Evolutionary conservation across 139 green algal species (phyloP), one percentile per base, ranked within the genome.

Genomic region (Coelastrella sp.): DNA sequence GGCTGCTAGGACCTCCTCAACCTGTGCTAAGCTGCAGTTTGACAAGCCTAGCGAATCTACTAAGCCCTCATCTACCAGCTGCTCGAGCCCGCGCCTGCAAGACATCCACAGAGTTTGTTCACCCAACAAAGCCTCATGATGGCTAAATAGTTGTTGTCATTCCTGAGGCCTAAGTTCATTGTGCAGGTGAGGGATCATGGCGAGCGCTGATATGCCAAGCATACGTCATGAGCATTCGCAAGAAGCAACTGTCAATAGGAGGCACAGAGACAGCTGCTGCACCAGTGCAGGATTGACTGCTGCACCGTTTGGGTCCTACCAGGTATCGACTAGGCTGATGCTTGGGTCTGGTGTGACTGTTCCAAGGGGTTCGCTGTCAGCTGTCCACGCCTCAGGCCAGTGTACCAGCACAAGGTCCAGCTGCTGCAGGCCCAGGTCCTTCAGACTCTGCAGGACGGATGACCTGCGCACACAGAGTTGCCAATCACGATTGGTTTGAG

Each of bases 351-450:
- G 7, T 8, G 14, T 74, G 17, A 91, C 83, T 3, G 91, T 95
- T 56, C 92, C 73, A 54, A 89, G 61, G 77, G 22, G 4, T 5
- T 94, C 94, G 6, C 83, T 94, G 58, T 93, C 96, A 13, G 94
- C 91, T 83, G 91, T 16, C 93, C 93, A 97, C 0, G 96, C 95
- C 20, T 96, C 93, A 22, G 96, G 96, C 96, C 96, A 99, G 91
- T 99, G 97, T 61, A 98, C 87, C 64, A 98, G 93, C 64, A 96
- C 92, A 7, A 97, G 83, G 87, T 98, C 97, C 47, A 99, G 88
- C 78, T 98, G 95, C 61, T 94, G 78, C 60, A 97, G 90, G 5
- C 95, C 96, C 80, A 99, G 92, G 59, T 98, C 94, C 14, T 86
- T 80, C 8, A 98, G 77, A 0, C 91, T 94, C 83, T 95, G 74